Base-by-base conservation (phyloP, 768 basidiomycete genomes). In the Mycena galopus region DNA sequence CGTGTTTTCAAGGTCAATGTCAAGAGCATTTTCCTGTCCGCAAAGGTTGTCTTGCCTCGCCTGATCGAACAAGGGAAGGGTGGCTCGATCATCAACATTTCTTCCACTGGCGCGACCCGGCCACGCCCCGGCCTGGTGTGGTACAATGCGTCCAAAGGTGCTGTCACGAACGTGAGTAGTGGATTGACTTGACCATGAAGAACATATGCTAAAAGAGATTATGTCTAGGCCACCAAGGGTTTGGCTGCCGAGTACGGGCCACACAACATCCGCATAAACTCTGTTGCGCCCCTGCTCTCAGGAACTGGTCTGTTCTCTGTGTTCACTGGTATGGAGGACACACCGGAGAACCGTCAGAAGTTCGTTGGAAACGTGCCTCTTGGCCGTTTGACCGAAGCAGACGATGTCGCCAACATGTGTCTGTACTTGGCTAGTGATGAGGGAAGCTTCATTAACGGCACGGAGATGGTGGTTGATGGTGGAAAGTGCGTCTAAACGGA, bases 41-140 rank as follows among this genome's bases (percentile, higher is more conserved):
- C 25, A 56, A 65, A 65, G 53, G 51, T 65, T 56, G 64, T 65
- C 64, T 65, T 65, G 64, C 64, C 64, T 65, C 64, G 64, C 64
- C 51, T 65, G 64, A 65, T 65, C 64, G 64, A 65, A 65, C 64
- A 65, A 65, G 64, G 64, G 64, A 65, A 65, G 27, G 64, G 64
- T 65, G 64, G 64, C 64, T 65, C 64, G 64, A 65, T 65, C 37
- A 65, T 65, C 64, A 65, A 65, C 64, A 65, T 65, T 65, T 65
- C 64, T 55, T 65, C 64, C 33, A 65, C 64, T 56, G 64, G 64
- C 64, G 64, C 64, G 64, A 65, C 35, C 51, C 64, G 64, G 53
- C 64, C 64, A 65, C 64, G 64, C 55, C 64, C 64, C 51, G 64
- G 64, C 53, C 64, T 65, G 25, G 64, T 65, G 33, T 65, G 64